A percentile compares a stretch with the other conserved stretches of the same genome.
phyloP scores from a whole-genome alignment of 176 grass and related monocot species.

The Raddia distichophylla region DNA sequence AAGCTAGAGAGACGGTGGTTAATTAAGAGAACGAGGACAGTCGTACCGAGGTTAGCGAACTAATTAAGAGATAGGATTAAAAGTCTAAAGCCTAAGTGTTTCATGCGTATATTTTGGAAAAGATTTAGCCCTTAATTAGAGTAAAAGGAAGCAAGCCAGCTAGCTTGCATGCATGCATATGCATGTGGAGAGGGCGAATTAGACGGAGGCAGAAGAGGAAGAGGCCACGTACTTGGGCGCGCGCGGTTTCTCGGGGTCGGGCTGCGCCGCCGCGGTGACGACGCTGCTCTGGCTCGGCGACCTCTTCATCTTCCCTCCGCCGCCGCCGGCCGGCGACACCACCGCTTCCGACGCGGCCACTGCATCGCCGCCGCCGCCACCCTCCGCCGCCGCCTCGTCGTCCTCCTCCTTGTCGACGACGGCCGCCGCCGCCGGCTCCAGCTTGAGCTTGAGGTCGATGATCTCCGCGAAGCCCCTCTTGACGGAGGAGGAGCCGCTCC shows the following conservation, averaged over 20 bases:
- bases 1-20: not conserved
- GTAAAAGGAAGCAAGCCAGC: too few relatives aligned
- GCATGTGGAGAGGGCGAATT: not conserved
- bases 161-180: not conserved
- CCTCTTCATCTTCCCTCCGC: constrained; percentile 47
- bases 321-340: not conserved
- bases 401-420: not conserved
- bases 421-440: constrained; percentile 49
- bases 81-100: not conserved
- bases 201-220: not conserved
- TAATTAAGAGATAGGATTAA: not conserved
- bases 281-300: constrained; percentile 63
- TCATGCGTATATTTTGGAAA: not conserved
- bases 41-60: not conserved
- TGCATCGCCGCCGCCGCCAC: not conserved
- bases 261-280: constrained; percentile 33
- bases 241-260: constrained; percentile 76
- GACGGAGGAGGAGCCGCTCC: constrained; percentile 56
- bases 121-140: not conserved
- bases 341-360: not conserved
- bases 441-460: constrained; percentile 89
- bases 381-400: not conserved
- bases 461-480: constrained; percentile 92
- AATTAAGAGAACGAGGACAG: not conserved
- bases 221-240: constrained; percentile 67